Conservation (phyloP, 371 early-diverging fungal species). For the Batkoa obscura region DNA sequence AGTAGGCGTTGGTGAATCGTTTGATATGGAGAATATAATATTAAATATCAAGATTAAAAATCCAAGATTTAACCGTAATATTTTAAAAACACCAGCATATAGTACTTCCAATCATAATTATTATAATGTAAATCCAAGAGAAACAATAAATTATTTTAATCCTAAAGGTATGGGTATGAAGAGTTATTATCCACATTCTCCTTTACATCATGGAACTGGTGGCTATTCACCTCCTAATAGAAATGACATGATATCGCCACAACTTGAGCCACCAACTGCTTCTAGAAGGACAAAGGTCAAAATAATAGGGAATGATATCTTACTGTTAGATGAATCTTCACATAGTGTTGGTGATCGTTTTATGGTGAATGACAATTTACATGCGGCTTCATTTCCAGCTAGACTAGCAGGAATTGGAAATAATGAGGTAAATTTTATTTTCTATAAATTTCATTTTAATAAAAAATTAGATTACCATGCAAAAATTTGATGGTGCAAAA, state of each 20-base stretch:
- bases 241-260: not conserved
- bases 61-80: too few species aligned
- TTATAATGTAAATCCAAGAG: not conserved
- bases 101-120: not conserved
- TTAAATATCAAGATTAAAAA: too few species aligned
- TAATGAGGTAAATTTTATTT: not conserved
- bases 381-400: not conserved
- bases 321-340: not conserved
- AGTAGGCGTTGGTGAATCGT: too few species aligned
- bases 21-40: too few species aligned
- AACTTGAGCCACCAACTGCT: not conserved
- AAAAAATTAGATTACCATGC: not conserved
- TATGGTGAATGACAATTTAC: not conserved
- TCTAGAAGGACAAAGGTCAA: not conserved
- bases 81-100: too few species aligned
- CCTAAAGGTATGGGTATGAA: not conserved
- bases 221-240: not conserved
- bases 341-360: not conserved
- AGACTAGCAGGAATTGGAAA: not conserved
- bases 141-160: not conserved
- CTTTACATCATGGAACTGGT: not conserved
- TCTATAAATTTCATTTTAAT: not conserved
- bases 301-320: not conserved
- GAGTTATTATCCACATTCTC: not conserved
- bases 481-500: not conserved